Conservation (phyloP, 768 basidiomycete genomes). For the Coprinopsis cinerea region DNA sequence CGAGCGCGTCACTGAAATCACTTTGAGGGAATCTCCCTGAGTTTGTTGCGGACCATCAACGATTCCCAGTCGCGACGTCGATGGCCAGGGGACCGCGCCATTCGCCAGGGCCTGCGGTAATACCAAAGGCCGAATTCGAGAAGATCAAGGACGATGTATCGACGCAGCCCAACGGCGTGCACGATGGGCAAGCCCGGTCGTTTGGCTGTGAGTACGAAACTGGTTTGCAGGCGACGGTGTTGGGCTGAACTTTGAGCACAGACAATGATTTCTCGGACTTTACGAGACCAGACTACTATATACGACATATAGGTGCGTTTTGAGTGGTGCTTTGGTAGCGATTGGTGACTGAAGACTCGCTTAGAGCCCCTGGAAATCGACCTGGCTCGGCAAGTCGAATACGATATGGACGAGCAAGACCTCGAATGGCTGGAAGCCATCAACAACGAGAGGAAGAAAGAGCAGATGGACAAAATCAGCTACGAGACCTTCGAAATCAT, state of each 20-base stretch:
- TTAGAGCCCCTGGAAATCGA: conserved; percentile 90
- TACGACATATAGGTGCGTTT: conserved; percentile 78
- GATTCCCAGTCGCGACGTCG: conserved; percentile 1
- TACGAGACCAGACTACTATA: conserved; percentile 75
- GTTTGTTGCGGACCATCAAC: background rate
- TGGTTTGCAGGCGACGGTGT: background rate
- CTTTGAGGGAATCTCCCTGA: background rate
- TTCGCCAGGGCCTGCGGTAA: conserved; percentile 23
- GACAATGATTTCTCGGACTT: conserved; percentile 67
- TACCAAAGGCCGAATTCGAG: conserved; percentile 67
- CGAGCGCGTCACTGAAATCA: background rate
- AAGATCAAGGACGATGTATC: conserved; percentile 60
- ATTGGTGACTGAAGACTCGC: conserved; percentile 2
- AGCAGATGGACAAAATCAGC: conserved; percentile 61
- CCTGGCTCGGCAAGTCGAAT: conserved; percentile 89
- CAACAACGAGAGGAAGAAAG: conserved; percentile 77
- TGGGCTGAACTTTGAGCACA: conserved; percentile 14
- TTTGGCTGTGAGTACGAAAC: conserved; percentile 61
- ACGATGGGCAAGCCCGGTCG: conserved; percentile 54
- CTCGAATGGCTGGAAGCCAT: conserved; percentile 83
- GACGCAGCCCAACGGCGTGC: conserved; percentile 55
- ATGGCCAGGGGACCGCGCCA: conserved; percentile 36
- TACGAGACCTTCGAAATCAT: conserved; percentile 92
- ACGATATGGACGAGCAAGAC: conserved; percentile 99
- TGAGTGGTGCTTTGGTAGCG: background rate